Percentiles rank a stretch among this genome's conserved stretches.
These are phyloP conservation scores for Trichoderma guizhouense DNA, from an alignment of 2,329 filamentous ascomycete species.

Conservation along the genomic window DNA sequence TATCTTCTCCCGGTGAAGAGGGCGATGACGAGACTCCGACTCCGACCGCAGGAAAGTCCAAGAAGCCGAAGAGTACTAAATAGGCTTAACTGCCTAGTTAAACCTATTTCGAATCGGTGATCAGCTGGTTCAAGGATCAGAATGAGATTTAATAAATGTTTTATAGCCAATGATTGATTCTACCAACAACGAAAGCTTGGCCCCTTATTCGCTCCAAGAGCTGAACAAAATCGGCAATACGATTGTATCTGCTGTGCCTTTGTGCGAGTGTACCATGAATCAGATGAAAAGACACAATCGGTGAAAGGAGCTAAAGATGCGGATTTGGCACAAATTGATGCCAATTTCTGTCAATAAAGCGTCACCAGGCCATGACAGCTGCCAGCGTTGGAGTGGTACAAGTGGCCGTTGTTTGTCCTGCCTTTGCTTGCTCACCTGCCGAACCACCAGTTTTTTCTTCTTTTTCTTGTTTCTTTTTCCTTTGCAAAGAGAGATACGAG, in stretches of 20 bases:
- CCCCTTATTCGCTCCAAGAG: neutral
- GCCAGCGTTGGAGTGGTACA: constrained; percentile 14
- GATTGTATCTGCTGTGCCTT: neutral
- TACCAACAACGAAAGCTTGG: neutral
- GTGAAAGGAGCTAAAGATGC: neutral
- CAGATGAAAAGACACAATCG: neutral
- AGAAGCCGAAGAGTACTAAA: neutral
- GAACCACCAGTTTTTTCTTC: neutral
- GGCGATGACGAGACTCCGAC: neutral
- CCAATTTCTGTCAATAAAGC: neutral
- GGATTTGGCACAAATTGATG: neutral
- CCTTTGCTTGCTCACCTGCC: neutral
- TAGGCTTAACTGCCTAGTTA: neutral
- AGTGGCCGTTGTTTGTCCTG: constrained; percentile 8
- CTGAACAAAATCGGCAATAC: neutral
- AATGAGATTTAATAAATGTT: neutral
- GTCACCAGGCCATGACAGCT: neutral
- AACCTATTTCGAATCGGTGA: neutral
- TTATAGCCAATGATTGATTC: neutral
- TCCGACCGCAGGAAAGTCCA: neutral
- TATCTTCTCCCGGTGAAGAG: neutral
- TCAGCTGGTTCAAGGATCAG: neutral
- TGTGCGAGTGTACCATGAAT: neutral
- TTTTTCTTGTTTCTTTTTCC: neutral
- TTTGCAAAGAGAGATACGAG: neutral